Percentiles rank a stretch among this genome's conserved stretches.
These are phyloP conservation scores for Fragaria ananassa DNA, from an alignment of 306 rosid genomes.

Conservation along the genomic window DNA sequence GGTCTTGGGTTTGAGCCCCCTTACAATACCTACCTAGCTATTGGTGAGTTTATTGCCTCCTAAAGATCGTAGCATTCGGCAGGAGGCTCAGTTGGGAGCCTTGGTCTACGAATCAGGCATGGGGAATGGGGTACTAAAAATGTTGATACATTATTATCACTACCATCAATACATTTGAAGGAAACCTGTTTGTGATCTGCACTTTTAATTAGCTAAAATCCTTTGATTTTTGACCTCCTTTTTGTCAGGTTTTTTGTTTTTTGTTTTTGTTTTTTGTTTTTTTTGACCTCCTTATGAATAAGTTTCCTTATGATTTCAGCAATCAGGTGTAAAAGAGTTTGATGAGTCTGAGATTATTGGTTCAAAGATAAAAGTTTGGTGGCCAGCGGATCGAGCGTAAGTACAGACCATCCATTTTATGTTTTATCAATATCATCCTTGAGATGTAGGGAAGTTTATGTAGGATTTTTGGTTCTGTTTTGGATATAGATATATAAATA, in stretches of 20 bases:
- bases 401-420: constrained; percentile 26
- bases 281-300: constrained; percentile 14
- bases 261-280: neutral
- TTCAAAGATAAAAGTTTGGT: constrained; percentile 68
- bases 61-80: neutral
- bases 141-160: neutral
- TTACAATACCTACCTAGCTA: neutral
- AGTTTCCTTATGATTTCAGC: constrained; percentile 38
- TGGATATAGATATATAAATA: neutral
- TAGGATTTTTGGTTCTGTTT: neutral
- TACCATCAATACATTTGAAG: neutral
- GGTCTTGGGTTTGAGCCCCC: neutral
- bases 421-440: constrained; percentile 1
- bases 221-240: constrained; percentile 8
- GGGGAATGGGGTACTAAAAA: neutral
- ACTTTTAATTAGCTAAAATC: neutral
- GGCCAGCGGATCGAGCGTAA: constrained; percentile 82
- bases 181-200: neutral
- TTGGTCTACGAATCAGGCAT: neutral
- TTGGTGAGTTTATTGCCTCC: neutral
- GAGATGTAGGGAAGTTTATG: neutral
- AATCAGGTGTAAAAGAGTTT: constrained; percentile 35
- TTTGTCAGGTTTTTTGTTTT: no score
- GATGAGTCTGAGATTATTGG: constrained; percentile 58
- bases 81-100: neutral